Percentiles rank a stretch among this genome's conserved stretches.
phyloP scores from a whole-genome alignment of 1,139 yeast species.

The Yamadazyma mexicana region DNA sequence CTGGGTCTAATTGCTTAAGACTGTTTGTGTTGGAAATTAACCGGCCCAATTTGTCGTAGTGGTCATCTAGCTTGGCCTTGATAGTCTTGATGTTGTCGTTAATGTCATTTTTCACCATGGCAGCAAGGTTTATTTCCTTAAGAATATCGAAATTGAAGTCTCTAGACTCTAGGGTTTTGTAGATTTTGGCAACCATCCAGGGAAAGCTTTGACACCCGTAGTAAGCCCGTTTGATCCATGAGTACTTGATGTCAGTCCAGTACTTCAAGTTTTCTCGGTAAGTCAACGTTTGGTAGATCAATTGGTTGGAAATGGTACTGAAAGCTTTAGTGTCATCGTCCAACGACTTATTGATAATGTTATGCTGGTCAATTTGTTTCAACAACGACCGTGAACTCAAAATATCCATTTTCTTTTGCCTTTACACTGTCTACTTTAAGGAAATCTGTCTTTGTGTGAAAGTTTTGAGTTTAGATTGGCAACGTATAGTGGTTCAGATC shows the following conservation, averaged over 20 bases:
- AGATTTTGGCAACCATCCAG: slow-evolving; percentile 18
- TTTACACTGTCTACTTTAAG: slow-evolving; percentile 5
- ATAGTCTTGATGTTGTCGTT: slow-evolving; percentile 19
- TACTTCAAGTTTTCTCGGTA: slow-evolving; percentile 37
- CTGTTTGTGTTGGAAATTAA: slow-evolving; percentile 15
- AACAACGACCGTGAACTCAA: slow-evolving; percentile 18
- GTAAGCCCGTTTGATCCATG: slow-evolving; percentile 25
- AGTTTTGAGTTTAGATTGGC: too few relatives aligned
- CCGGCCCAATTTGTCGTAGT: slow-evolving; percentile 24
- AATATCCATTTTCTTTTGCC: slow-evolving; percentile 15
- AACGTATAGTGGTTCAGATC: too few relatives aligned
- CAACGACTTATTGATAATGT: slow-evolving; percentile 9
- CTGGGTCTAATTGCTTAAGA: slow-evolving; percentile 1
- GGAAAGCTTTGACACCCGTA: slow-evolving; percentile 41
- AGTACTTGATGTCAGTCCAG: slow-evolving; percentile 33
- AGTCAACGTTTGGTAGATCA: slow-evolving; percentile 36
- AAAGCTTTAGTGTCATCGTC: slow-evolving; percentile 27
- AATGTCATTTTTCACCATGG: slow-evolving; percentile 24
- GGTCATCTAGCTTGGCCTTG: slow-evolving; percentile 19
- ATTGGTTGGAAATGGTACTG: slow-evolving; percentile 31
- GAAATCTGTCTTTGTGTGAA: too few relatives aligned
- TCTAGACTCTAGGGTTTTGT: slow-evolving; percentile 6
- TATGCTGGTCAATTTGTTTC: slow-evolving; percentile 14
- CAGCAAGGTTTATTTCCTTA: slow-evolving; percentile 17
- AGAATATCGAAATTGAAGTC: slow-evolving; percentile 11